These are phyloP conservation scores for Euphorbia peplus DNA, from an alignment of 345 rosid species.

Conservation along the genomic window DNA sequence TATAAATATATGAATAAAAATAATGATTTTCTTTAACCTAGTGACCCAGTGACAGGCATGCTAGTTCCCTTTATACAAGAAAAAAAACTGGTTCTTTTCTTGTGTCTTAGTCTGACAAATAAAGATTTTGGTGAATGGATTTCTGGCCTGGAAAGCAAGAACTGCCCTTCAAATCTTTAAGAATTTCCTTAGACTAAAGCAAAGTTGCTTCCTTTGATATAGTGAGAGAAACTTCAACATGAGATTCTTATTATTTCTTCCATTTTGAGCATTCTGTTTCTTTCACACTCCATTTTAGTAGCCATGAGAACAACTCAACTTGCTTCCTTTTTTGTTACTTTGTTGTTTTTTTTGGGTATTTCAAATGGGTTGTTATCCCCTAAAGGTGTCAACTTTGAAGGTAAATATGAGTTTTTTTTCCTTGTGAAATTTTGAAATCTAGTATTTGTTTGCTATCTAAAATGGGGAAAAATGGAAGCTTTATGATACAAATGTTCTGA, in stretches of 20 bases:
- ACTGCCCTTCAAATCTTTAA: conserved; percentile 36
- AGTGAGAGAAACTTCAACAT: not conserved
- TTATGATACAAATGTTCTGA: conserved; percentile 8
- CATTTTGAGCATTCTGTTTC: conserved; percentile 21
- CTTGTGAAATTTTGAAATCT: conserved; percentile 7
- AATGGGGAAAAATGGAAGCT: conserved; percentile 10
- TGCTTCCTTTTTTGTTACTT: conserved; percentile 27
- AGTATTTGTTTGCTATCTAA: conserved; percentile 4
- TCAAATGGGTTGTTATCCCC: conserved; percentile 67
- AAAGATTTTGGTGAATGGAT: conserved; percentile 48
- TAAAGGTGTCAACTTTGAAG: conserved; percentile 90
- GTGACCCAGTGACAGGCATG: conserved; percentile 52
- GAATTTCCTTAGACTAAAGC: conserved; percentile 30
- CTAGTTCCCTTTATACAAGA: conserved; percentile 47
- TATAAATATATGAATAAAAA: not conserved
- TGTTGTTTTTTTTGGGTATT: conserved; percentile 45
- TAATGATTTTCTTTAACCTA: conserved; percentile 29
- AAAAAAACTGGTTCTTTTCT: conserved; percentile 33
- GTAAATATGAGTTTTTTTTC: conserved; percentile 27
- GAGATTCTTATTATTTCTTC: no score
- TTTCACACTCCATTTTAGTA: conserved; percentile 30
- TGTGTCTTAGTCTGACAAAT: conserved; percentile 46
- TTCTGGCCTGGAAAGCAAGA: conserved; percentile 44
- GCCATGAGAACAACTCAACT: conserved; percentile 29
- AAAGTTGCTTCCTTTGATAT: conserved; percentile 19